Evolutionary conservation across 208 protist genomes (phyloP), one percentile per base, ranked within the genome.

Genomic region (Trypanosoma avium): DNA sequence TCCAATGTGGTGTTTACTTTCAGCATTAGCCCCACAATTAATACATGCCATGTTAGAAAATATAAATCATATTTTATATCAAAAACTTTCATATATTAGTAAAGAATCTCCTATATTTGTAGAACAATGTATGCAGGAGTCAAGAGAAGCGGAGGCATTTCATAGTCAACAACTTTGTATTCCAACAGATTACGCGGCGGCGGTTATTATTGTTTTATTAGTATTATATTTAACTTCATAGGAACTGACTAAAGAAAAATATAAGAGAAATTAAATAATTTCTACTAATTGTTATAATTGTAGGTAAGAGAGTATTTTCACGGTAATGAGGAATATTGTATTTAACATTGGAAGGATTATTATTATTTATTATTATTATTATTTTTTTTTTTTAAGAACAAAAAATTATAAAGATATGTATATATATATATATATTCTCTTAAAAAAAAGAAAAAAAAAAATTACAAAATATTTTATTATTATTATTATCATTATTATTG

Each of bases 71-170:
- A 94, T 91, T 46, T 48, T 90, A 0, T 56, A 78, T 48, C 81
- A 79, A 60, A 94, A 94, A 70, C 90, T 86, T 61, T 77, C 76
- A 22, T 86, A 73, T 64, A 77, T 91, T 40, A 77, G 33, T 22
- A 49, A 72, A n/a, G 66, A 56, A 7, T 73, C 80, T 24, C 85
- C 82, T 43, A 42, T 66, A 26, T 91, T 91, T 68, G 78, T 90
- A 17, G 63, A 70, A 19, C 54, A 74, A 19, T 65, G 43, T 3
- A 78, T 76, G 42, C 46, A 52, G 15, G 56, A 82, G 60, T 77
- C 80, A 43, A 49, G 52, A 12, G 66, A 64, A 9, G 70, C 67
- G 21, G 70, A 75, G 32, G 62, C 76, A 4, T 86, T 86, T 29
- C 87, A 93, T 56, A 82, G 77, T 32, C 61, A 78, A 56, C 79